These are phyloP conservation scores for Rhodotorula graminis DNA, from an alignment of 768 basidiomycete genomes.

Conservation along the genomic window DNA sequence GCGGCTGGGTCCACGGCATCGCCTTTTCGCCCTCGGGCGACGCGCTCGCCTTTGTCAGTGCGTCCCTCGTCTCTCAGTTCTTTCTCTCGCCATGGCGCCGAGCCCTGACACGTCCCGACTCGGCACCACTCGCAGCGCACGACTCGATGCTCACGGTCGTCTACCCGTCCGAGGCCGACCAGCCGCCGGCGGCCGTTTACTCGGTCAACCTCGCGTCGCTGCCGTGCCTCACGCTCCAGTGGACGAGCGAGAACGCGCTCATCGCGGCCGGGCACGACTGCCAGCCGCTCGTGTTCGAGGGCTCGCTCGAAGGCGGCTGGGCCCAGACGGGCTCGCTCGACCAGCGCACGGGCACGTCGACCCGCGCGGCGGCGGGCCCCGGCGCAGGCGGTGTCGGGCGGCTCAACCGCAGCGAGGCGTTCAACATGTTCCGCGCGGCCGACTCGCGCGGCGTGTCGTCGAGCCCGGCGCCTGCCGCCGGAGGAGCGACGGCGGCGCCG, in stretches of 20 bases:
- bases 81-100: not conserved
- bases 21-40: conserved; percentile 97
- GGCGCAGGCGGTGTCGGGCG: conserved; percentile 57
- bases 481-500: not conserved
- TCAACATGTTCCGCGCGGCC: conserved; percentile 87
- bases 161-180: conserved; percentile 67
- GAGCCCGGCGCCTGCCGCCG: not conserved
- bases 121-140: conserved; percentile 59
- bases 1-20: conserved; percentile 95
- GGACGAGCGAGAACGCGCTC: conserved; percentile 74
- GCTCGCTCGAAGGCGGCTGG: conserved; percentile 68
- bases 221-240: conserved; percentile 77
- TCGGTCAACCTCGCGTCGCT: conserved; percentile 71
- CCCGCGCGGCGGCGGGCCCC: conserved; percentile 49
- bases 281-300: conserved; percentile 82
- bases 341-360: conserved; percentile 59
- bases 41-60: conserved; percentile 83
- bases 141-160: conserved; percentile 90
- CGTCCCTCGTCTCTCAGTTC: conserved; percentile 46
- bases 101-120: not conserved
- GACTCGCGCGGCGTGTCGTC: conserved; percentile 64
- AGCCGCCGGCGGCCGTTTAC: conserved; percentile 54
- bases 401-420: conserved; percentile 78
- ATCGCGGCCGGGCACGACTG: conserved; percentile 97
- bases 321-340: conserved; percentile 73